Base-by-base conservation (phyloP, 1,284 basidiomycete genomes). In the Phylloboletellus chloephorus region DNA sequence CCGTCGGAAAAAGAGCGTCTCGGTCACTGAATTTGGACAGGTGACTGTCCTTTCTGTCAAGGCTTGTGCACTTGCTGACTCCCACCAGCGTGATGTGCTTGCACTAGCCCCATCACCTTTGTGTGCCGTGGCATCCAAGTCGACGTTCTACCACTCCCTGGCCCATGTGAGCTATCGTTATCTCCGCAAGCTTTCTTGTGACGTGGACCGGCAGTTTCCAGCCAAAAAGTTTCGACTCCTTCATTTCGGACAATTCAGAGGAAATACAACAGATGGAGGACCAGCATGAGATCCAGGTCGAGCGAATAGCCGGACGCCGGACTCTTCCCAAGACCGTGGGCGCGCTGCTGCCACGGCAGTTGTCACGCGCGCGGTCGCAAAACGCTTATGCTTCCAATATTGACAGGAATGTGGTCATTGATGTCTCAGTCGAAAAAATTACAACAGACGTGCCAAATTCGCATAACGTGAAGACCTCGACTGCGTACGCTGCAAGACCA, bases 391-490 rank as follows among this genome's bases (percentile, higher is more conserved):
- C 66, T 6, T 47, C 63, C 20, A n/a, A n/a, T n/a, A 49, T 49
- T 19, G 50, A 48, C 33, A 60, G 44, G 20, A 64, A 53, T 43
- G 52, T 76, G 50, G 63, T 77, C 30, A 72, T 82, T 39, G 77
- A 68, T 22, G 71, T 81, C n/a, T 76, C 72, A 26, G 71, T 83
- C 31, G 69, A 78, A 49, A 72, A 77, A 47, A 73, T 74, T 1
- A 78, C 71, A 5, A 67, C 71, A 5, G 73, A 71, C 37, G 54
- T 66, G 3, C 50, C 60, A 7, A 61, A 60, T 30, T 53, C 63
- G 17, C 52, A 52, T n/a, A 53, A 51, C 37, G 6, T 53, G 53
- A 40, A 52, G 44, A 22, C 52, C 33, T 41, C 61, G 53, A 70
- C 65, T 11, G 70, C 69, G n/a, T 68, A 70, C 32, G 67, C 52